A percentile compares a stretch with the other conserved stretches of the same genome.
Evolutionary conservation across 257 asterid genomes (phyloP).

Genomic region (Nicotiana tomentosiformis): DNA sequence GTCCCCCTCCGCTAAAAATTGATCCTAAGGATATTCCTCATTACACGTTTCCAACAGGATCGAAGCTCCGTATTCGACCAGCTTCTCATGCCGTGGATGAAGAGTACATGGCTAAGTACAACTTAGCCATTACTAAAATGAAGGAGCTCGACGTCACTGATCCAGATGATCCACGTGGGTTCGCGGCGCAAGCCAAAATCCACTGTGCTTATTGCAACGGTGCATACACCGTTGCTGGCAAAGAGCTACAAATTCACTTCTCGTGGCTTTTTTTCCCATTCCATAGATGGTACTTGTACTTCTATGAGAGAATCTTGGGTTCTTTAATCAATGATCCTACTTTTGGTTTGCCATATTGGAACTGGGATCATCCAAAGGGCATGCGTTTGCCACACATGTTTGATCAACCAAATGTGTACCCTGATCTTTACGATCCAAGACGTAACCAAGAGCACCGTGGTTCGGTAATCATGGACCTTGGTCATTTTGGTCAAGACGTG

Average conservation of each 20-base stretch:
- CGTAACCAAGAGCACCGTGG: conserved; percentile 16
- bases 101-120: neutral
- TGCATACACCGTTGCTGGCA: conserved; percentile 6
- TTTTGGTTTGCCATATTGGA: conserved; percentile 21
- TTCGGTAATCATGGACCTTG: neutral
- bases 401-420: neutral
- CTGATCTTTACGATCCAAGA: conserved; percentile 8
- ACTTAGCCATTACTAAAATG: neutral
- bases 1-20: neutral
- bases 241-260: conserved; percentile 15
- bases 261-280: conserved; percentile 32
- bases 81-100: neutral
- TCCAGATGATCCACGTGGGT: conserved; percentile 18
- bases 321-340: conserved; percentile 17
- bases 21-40: neutral
- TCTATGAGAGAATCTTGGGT: conserved; percentile 28
- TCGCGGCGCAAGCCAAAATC: conserved; percentile 25
- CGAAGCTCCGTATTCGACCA: neutral
- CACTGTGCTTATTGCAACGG: conserved; percentile 35
- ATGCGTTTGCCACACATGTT: conserved; percentile 21
- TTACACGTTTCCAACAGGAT: neutral
- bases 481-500: neutral
- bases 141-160: neutral
- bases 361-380: conserved; percentile 23
- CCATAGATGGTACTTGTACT: conserved; percentile 29